phyloP scores from a whole-genome alignment of 768 basidiomycete genomes.

The Suillus paluster region DNA sequence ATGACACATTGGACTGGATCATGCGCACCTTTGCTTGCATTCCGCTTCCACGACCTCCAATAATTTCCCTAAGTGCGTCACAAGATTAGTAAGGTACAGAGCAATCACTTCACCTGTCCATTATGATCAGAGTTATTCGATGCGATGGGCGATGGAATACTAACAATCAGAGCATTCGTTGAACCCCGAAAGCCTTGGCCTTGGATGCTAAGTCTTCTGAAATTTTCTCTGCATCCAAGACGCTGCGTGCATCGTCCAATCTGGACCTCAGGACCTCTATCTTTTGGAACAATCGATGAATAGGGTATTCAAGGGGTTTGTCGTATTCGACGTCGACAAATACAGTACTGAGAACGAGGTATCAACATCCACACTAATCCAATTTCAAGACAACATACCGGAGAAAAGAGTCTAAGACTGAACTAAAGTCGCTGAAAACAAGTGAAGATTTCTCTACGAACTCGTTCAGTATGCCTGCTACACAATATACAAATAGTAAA shows the following conservation, averaged over 20 bases:
- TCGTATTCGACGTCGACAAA: neutral
- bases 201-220: neutral
- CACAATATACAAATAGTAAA: neutral
- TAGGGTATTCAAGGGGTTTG: neutral
- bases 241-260: neutral
- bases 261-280: neutral
- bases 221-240: neutral
- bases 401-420: neutral
- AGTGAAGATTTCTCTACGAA: neutral
- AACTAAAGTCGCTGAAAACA: constrained; percentile 5
- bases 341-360: neutral
- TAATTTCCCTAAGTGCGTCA: neutral
- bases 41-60: constrained; percentile 2
- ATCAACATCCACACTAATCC: neutral
- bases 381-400: neutral
- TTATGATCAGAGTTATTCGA: neutral
- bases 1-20: too few relatives aligned
- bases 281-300: constrained; percentile 5
- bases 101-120: neutral
- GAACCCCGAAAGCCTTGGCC: neutral
- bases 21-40: neutral
- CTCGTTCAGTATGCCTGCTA: neutral
- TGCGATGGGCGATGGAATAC: neutral
- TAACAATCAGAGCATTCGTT: neutral
- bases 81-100: neutral